phyloP scores from a whole-genome alignment of 2,329 filamentous ascomycete species.

The Aureobasidium pullulans region DNA sequence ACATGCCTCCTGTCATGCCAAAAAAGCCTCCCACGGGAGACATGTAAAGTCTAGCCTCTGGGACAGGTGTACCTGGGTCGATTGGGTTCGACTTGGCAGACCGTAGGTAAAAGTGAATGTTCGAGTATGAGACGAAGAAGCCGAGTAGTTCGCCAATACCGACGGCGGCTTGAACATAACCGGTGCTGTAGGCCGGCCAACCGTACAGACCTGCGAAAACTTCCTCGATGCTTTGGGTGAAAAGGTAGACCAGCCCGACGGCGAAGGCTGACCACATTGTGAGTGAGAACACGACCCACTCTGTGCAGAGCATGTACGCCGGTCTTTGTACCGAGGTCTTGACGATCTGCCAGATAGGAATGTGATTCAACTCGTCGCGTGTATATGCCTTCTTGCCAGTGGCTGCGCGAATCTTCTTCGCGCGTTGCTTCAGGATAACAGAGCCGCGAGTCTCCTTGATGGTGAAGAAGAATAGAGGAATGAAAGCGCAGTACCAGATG shows the following conservation, averaged over 20 bases:
- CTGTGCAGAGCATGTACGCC: conserved; percentile 39
- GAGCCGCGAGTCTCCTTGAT: conserved; percentile 42
- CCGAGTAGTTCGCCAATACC: conserved; percentile 41
- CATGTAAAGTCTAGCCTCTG: conserved; percentile 41
- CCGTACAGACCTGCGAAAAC: conserved; percentile 35
- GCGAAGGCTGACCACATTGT: conserved; percentile 44
- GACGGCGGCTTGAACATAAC: conserved; percentile 39
- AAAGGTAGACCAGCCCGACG: conserved; percentile 42
- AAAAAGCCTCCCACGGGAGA: conserved; percentile 38
- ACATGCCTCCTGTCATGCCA: conserved; percentile 42
- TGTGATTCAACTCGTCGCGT: conserved; percentile 28
- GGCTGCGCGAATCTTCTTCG: conserved; percentile 27
- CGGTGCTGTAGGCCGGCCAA: conserved; percentile 35
- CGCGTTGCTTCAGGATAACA: conserved; percentile 37
- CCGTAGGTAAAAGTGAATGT: conserved; percentile 30
- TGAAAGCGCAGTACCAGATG: conserved; percentile 38
- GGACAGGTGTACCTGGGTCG: conserved; percentile 30
- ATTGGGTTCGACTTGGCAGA: conserved; percentile 34
- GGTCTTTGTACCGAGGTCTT: conserved; percentile 27
- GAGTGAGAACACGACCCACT: conserved; percentile 42
- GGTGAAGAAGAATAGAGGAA: conserved; percentile 32
- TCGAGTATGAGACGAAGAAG: conserved; percentile 17
- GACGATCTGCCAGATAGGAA: conserved; percentile 27
- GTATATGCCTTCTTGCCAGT: conserved; percentile 24
- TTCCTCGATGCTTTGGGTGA: conserved; percentile 41